These are phyloP conservation scores for Yamadazyma diospyri DNA, from an alignment of 1,139 yeast species.

Conservation along the genomic window DNA sequence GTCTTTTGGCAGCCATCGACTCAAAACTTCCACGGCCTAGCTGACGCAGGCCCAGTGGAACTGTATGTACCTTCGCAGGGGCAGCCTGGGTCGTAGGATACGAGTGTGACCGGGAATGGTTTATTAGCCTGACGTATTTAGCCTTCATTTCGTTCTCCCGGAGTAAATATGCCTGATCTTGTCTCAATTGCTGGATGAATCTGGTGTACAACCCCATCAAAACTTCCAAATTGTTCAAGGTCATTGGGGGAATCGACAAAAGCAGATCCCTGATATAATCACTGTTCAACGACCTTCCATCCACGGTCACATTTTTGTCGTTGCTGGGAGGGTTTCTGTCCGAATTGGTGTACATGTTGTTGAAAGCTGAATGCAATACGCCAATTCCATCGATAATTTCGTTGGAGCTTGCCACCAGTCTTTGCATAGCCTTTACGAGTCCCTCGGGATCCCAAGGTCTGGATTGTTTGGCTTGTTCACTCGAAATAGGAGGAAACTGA, in stretches of 20 bases:
- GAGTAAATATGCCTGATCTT: conserved; percentile 4
- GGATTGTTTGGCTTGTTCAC: neutral
- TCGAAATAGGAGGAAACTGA: neutral
- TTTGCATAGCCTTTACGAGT: conserved; percentile 1
- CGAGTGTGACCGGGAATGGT: neutral
- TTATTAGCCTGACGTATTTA: neutral
- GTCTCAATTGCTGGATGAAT: conserved; percentile 6
- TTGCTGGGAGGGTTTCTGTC: neutral
- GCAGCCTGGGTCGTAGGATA: neutral
- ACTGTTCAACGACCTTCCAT: conserved; percentile 2
- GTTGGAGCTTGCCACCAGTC: conserved; percentile 3
- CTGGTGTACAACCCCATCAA: conserved; percentile 7
- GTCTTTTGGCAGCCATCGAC: neutral
- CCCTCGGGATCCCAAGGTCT: conserved; percentile 5
- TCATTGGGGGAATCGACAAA: conserved; percentile 9
- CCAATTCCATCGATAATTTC: conserved; percentile 2
- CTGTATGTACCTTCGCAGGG: neutral
- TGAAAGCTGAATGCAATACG: conserved; percentile 4
- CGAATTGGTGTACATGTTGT: conserved; percentile 1
- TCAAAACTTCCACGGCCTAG: neutral
- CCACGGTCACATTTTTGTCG: neutral
- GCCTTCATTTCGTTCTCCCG: conserved; percentile 2
- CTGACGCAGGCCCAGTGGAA: too few relatives aligned
- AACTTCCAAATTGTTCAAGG: conserved; percentile 9
- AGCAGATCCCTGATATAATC: conserved; percentile 5